Evolutionary conservation across 257 asterid species (phyloP).

Genomic region (Leonotis leonurus): DNA sequence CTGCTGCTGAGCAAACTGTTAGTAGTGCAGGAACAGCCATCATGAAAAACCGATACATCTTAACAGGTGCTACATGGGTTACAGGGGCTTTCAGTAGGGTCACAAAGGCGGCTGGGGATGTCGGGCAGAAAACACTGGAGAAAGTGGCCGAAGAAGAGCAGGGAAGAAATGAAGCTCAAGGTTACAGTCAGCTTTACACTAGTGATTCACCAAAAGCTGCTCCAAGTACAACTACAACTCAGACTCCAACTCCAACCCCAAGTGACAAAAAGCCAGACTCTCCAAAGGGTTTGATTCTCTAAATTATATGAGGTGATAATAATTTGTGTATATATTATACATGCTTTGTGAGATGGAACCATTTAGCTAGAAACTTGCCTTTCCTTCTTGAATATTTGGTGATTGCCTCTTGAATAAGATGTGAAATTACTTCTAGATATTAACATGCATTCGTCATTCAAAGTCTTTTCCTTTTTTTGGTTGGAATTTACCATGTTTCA

Average conservation of each 20-base stretch:
- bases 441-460: neutral
- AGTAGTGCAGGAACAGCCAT: conserved; percentile 52
- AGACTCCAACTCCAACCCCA: neutral
- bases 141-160: conserved; percentile 48
- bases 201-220: conserved; percentile 26
- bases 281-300: conserved; percentile 22
- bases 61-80: conserved; percentile 61
- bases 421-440: neutral
- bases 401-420: conserved; percentile 7
- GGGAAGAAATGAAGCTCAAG: conserved; percentile 33
- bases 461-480: neutral
- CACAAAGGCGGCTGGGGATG: conserved; percentile 52
- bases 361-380: conserved; percentile 13
- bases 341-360: conserved; percentile 17
- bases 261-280: conserved; percentile 31
- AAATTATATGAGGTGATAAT: conserved; percentile 1
- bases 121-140: conserved; percentile 55
- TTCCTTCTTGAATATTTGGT: conserved; percentile 13
- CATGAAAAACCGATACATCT: conserved; percentile 51
- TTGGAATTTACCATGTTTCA: neutral
- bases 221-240: neutral
- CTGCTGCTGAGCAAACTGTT: conserved; percentile 58
- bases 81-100: conserved; percentile 56
- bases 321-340: conserved; percentile 22
- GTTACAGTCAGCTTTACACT: conserved; percentile 26